Conservation (phyloP, 345 rosid genomes). For the Melastoma malabathricum region DNA sequence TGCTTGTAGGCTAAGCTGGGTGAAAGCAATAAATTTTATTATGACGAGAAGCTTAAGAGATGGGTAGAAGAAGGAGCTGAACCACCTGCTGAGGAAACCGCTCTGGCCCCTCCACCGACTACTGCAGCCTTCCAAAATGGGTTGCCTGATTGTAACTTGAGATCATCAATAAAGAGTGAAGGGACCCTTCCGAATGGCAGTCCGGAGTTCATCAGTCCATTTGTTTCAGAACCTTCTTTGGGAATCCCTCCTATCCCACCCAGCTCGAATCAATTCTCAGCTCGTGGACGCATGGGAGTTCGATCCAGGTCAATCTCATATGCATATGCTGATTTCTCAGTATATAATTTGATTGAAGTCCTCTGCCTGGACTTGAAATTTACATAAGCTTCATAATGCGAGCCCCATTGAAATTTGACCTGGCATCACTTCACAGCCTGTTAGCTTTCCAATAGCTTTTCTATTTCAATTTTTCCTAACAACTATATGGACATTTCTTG, state of each 20-base stretch:
- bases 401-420: too few species aligned
- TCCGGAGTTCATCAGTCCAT: constrained; percentile 30
- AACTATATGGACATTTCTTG: neutral
- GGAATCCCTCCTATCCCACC: constrained; percentile 83
- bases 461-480: neutral
- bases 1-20: constrained; percentile 83
- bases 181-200: constrained; percentile 38
- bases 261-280: constrained; percentile 71
- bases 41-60: constrained; percentile 87
- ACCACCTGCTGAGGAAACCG: constrained; percentile 72
- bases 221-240: constrained; percentile 33
- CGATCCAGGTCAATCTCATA: constrained; percentile 52
- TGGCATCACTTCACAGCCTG: too few species aligned
- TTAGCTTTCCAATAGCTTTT: too few species aligned
- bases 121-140: constrained; percentile 55
- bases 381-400: too few species aligned
- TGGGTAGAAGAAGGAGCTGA: constrained; percentile 98
- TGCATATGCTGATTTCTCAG: neutral
- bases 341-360: neutral
- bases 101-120: constrained; percentile 82
- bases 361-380: too few species aligned
- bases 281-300: constrained; percentile 81
- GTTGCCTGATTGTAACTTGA: constrained; percentile 45
- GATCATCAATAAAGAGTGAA: constrained; percentile 38
- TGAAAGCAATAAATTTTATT: constrained; percentile 72